Evolutionary conservation across 1,139 yeast genomes (phyloP).

Genomic region (Hanseniaspora sp.): DNA sequence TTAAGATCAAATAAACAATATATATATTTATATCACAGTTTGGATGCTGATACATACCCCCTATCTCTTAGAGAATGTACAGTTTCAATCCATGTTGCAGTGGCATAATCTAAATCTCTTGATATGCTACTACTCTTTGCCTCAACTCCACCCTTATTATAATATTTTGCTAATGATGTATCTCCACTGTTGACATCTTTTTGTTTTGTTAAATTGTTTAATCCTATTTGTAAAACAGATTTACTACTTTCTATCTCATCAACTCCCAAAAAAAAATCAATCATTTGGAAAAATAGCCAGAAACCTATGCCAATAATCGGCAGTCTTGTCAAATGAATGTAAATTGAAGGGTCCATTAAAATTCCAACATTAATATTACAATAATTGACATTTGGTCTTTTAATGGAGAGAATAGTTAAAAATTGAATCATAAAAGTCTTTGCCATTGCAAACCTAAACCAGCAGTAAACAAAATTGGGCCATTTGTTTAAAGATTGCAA

Average conservation of each 20-base stretch:
- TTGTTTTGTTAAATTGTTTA: constrained; percentile 43
- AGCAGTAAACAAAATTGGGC: constrained; percentile 61
- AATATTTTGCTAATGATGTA: constrained; percentile 47
- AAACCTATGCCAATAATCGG: constrained; percentile 64
- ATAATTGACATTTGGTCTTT: constrained; percentile 56
- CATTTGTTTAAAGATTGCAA: constrained; percentile 43
- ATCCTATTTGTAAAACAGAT: constrained; percentile 54
- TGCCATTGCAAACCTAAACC: constrained; percentile 71
- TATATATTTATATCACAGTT: background rate
- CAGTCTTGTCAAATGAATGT: constrained; percentile 64
- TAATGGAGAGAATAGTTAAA: constrained; percentile 51
- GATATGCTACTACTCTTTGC: constrained; percentile 50
- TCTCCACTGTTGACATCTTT: background rate
- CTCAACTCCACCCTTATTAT: constrained; percentile 48
- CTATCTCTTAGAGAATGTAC: constrained; percentile 48
- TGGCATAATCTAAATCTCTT: constrained; percentile 48
- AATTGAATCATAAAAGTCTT: constrained; percentile 73
- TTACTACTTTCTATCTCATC: constrained; percentile 60
- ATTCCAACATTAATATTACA: constrained; percentile 77
- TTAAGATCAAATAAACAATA: background rate
- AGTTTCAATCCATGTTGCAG: constrained; percentile 80
- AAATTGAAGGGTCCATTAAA: constrained; percentile 65
- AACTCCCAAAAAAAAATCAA: constrained; percentile 61
- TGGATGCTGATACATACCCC: constrained; percentile 27
- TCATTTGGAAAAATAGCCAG: constrained; percentile 57